Percentiles rank a stretch among this genome's conserved stretches.
These are phyloP conservation scores for Ceratocystis variospora DNA, from an alignment of 2,329 filamentous ascomycete genomes.

Conservation along the genomic window DNA sequence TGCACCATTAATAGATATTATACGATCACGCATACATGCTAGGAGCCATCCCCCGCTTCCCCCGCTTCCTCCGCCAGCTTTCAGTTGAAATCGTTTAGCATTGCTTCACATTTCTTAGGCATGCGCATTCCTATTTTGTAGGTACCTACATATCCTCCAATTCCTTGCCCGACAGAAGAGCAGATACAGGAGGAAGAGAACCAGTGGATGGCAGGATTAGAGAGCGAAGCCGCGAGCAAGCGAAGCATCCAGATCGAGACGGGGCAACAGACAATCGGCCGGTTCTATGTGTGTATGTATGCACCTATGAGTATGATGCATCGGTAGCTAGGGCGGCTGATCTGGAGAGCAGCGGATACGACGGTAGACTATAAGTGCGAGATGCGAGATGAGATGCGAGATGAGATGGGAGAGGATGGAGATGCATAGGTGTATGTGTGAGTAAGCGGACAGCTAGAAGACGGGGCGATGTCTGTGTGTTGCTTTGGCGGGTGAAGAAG, in stretches of 20 bases:
- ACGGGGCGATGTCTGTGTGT: neutral
- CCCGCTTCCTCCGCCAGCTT: neutral
- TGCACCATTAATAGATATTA: too few relatives aligned
- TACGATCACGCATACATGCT: too few relatives aligned
- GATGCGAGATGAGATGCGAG: neutral
- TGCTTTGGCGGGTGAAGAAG: neutral
- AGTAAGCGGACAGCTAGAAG: neutral
- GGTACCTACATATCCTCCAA: too few relatives aligned
- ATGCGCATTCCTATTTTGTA: too few relatives aligned
- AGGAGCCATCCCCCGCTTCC: neutral
- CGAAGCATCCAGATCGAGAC: too few relatives aligned
- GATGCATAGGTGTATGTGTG: neutral
- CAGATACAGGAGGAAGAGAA: neutral
- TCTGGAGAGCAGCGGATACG: neutral
- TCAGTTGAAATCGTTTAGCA: too few relatives aligned
- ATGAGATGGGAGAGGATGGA: neutral
- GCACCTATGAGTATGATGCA: neutral
- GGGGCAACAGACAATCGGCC: neutral
- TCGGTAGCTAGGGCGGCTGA: neutral
- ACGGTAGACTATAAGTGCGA: neutral
- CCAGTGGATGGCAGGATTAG: neutral
- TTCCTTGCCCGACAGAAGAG: neutral
- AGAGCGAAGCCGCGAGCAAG: too few relatives aligned
- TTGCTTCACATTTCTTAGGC: too few relatives aligned
- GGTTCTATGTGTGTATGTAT: neutral